phyloP scores from a whole-genome alignment of 306 rosid species.

The Astragalus membranaceus region DNA sequence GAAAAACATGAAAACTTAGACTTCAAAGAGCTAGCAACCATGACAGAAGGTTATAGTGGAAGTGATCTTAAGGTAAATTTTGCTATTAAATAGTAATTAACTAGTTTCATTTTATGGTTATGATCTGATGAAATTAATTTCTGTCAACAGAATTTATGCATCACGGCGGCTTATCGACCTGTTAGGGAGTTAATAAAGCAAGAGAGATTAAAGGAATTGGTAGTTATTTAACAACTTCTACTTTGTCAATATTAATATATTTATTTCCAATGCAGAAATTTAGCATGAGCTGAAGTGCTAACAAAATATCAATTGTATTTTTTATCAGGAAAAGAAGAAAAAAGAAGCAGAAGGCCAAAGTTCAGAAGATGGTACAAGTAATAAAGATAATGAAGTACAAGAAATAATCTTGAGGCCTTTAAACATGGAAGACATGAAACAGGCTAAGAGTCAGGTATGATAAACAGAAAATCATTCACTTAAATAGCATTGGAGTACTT shows the following conservation, averaged over 20 bases:
- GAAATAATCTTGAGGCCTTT: conserved; percentile 60
- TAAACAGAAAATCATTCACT: background rate
- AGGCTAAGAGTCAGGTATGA: conserved; percentile 81
- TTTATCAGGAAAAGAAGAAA: conserved; percentile 64
- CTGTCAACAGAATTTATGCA: conserved; percentile 76
- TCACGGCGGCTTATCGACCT: conserved; percentile 88
- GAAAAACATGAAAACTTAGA: conserved; percentile 62
- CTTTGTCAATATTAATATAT: background rate
- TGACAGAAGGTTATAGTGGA: conserved; percentile 89
- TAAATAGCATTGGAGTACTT: background rate
- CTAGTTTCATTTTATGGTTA: background rate
- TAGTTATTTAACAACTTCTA: conserved; percentile 20
- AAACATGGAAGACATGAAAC: conserved; percentile 88
- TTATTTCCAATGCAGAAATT: background rate
- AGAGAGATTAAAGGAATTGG: conserved; percentile 75
- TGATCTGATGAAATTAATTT: conserved; percentile 19
- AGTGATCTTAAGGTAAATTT: conserved; percentile 87
- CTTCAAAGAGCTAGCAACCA: conserved; percentile 64
- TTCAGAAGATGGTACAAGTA: conserved; percentile 41
- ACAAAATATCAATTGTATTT: background rate
- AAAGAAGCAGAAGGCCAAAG: conserved; percentile 41
- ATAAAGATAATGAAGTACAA: conserved; percentile 46
- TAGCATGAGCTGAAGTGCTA: background rate
- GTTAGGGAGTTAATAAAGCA: conserved; percentile 83
- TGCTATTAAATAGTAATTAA: background rate